Percentiles rank a stretch among this genome's conserved stretches.
Evolutionary conservation across 2,329 filamentous ascomycete species (phyloP).

Genomic region (Daldinia eschscholtzii): DNA sequence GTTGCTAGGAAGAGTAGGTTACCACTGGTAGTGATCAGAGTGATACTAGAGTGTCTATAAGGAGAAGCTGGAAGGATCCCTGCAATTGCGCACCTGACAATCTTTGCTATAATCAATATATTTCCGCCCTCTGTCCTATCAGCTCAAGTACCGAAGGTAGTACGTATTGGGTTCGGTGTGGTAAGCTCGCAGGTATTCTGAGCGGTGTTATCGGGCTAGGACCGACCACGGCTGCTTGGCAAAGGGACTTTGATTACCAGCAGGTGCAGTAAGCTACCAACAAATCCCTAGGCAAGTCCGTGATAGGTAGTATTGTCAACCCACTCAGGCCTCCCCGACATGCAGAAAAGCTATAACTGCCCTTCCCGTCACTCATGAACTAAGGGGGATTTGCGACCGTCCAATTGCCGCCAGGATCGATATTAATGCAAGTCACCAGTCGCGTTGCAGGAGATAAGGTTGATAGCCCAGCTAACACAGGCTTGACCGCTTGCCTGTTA

Average conservation of each 20-base stretch:
- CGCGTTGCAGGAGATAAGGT: slow-evolving; percentile 37
- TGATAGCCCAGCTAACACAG: slow-evolving; percentile 14
- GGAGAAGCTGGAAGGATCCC: slow-evolving; percentile 38
- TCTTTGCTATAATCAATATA: slow-evolving; percentile 22
- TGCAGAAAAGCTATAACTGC: slow-evolving; percentile 25
- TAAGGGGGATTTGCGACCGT: slow-evolving; percentile 11
- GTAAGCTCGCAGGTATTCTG: slow-evolving; percentile 23
- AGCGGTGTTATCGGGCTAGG: slow-evolving; percentile 33
- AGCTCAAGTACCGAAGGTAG: slow-evolving; percentile 29
- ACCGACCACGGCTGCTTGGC: slow-evolving; percentile 41
- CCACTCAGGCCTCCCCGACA: slow-evolving; percentile 4
- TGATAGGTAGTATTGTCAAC: slow-evolving; percentile 12
- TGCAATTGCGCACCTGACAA: slow-evolving; percentile 35
- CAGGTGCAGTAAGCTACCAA: slow-evolving; percentile 29
- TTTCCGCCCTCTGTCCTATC: slow-evolving; percentile 25
- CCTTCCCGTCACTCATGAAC: slow-evolving; percentile 26
- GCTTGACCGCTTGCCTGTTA: slow-evolving; percentile 34
- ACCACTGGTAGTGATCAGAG: slow-evolving; percentile 18
- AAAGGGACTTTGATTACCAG: slow-evolving; percentile 26
- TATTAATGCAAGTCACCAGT: slow-evolving; percentile 37
- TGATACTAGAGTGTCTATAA: slow-evolving; percentile 28
- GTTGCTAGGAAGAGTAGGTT: slow-evolving; percentile 31
- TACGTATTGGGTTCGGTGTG: slow-evolving; percentile 29
- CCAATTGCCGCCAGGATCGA: slow-evolving; percentile 29
- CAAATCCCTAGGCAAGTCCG: background rate